Evolutionary conservation across 139 green algal genomes (phyloP).

Genomic region (Astrephomene gubernaculifera): DNA sequence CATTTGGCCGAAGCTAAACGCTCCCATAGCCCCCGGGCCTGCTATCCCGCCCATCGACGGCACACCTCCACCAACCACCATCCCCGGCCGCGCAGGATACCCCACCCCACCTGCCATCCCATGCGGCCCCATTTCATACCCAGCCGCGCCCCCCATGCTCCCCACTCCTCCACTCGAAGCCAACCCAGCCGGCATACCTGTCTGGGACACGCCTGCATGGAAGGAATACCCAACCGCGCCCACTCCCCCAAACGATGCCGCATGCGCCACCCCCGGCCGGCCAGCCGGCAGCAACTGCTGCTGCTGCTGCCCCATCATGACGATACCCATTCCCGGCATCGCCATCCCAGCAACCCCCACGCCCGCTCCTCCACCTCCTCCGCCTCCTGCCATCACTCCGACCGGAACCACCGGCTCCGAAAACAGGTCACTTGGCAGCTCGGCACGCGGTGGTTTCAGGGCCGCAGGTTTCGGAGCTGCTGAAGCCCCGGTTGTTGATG

Average conservation of each 20-base stretch:
- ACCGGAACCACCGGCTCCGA: neutral
- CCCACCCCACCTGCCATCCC: neutral
- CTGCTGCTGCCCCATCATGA: no score
- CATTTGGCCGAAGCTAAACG: constrained; percentile 15
- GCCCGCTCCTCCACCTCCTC: neutral
- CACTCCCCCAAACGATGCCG: no score
- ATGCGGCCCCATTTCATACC: neutral
- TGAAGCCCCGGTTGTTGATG: neutral
- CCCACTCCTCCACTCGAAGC: no score
- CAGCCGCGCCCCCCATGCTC: neutral
- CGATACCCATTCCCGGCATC: no score
- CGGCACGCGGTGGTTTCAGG: neutral
- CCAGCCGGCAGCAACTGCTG: no score
- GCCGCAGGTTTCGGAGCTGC: neutral
- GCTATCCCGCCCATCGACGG: neutral
- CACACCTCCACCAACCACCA: neutral
- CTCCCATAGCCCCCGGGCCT: neutral
- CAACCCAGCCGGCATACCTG: neutral
- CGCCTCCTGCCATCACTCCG: neutral
- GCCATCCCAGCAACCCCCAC: neutral
- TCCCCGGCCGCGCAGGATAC: neutral
- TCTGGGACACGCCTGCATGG: neutral
- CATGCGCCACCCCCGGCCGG: no score
- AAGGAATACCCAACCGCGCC: neutral
- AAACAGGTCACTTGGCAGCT: constrained; percentile 35